Percentiles rank a stretch among this genome's conserved stretches.
phyloP scores from a whole-genome alignment of 2,329 filamentous ascomycete genomes.

The Emmonsia crescens region DNA sequence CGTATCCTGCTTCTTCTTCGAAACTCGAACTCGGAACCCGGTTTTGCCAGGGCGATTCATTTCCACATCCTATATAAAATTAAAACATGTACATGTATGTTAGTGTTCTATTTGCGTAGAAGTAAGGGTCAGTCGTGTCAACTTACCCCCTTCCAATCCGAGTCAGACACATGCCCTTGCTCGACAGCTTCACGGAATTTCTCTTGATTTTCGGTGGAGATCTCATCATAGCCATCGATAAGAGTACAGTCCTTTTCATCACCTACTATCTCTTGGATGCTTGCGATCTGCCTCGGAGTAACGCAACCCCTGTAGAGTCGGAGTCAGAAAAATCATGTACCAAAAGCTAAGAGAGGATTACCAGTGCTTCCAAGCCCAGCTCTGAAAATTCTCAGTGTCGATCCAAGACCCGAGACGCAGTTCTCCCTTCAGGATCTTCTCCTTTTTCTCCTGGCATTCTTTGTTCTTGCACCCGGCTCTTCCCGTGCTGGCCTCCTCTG shows the following conservation, averaged over 20 bases:
- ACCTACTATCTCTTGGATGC: slow-evolving; percentile 46
- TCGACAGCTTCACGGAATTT: slow-evolving; percentile 64
- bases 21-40: slow-evolving; percentile 46
- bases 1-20: slow-evolving; percentile 21
- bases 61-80: slow-evolving; percentile 52
- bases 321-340: slow-evolving; percentile 2
- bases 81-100: not conserved
- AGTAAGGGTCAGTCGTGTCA: slow-evolving; percentile 11
- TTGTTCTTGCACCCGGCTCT: slow-evolving; percentile 65
- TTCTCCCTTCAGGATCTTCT: slow-evolving; percentile 70
- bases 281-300: slow-evolving; percentile 61
- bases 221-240: slow-evolving; percentile 73
- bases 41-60: slow-evolving; percentile 58
- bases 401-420: slow-evolving; percentile 68
- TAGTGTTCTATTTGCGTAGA: not conserved
- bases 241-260: slow-evolving; percentile 48
- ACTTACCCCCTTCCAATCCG: slow-evolving; percentile 81
- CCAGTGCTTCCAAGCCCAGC: slow-evolving; percentile 81
- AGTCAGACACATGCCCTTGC: slow-evolving; percentile 69
- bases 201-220: slow-evolving; percentile 55
- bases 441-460: slow-evolving; percentile 56
- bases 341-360: slow-evolving; percentile 29
- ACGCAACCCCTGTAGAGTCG: slow-evolving; percentile 63
- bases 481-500: slow-evolving; percentile 60
- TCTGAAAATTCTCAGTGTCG: slow-evolving; percentile 47